Percentiles rank a stretch among this genome's conserved stretches.
These are phyloP conservation scores for Teunomyces kruisii DNA, from an alignment of 805 yeast genomes.

Conservation along the genomic window DNA sequence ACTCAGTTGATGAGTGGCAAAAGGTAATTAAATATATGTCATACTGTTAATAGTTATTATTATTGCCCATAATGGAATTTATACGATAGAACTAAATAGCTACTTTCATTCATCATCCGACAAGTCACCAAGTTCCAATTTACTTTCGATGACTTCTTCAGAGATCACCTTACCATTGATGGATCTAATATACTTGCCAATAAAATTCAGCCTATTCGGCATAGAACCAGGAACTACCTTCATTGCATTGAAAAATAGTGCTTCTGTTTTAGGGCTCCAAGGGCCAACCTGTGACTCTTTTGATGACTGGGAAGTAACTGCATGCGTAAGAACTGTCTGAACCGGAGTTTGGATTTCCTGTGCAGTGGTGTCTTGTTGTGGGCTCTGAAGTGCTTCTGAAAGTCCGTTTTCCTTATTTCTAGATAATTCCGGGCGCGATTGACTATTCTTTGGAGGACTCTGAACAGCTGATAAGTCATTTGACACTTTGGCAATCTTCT, in stretches of 20 bases:
- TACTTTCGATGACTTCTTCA: neutral
- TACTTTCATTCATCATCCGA: neutral
- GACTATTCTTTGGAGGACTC: neutral
- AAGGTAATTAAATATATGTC: constrained; percentile 25
- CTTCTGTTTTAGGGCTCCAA: neutral
- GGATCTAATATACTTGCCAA: constrained; percentile 1
- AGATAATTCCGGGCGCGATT: neutral
- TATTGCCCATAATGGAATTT: neutral
- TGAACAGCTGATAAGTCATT: neutral
- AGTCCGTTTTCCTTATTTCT: neutral
- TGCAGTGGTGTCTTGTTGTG: neutral
- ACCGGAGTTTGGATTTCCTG: neutral
- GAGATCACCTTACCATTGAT: neutral
- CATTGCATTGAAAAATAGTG: neutral
- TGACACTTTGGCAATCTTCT: neutral
- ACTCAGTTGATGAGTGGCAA: constrained; percentile 85
- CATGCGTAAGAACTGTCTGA: neutral
- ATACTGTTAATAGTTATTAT: neutral
- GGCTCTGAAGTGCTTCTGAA: no score
- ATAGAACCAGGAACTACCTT: neutral
- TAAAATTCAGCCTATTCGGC: neutral
- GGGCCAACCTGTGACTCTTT: neutral
- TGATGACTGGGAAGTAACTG: neutral
- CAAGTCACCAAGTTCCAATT: neutral
- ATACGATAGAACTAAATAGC: neutral